Evolutionary conservation across 2,329 filamentous ascomycete species (phyloP).

Genomic region (Fusarium brevicatenulatum): DNA sequence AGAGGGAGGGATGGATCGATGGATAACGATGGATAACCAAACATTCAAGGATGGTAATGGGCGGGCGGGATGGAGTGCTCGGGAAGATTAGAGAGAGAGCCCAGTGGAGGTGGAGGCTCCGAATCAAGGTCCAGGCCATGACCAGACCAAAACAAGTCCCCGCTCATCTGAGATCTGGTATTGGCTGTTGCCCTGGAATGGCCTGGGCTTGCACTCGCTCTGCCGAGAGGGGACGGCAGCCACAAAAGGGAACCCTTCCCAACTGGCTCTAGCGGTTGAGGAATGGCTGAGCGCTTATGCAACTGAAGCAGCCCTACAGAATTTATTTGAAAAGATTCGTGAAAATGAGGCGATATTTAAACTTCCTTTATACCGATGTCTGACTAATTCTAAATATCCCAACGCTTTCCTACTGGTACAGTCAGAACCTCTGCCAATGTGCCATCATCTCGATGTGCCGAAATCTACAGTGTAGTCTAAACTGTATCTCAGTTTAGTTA

Average conservation of each 20-base stretch:
- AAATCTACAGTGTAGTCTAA: background rate
- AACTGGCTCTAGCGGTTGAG: background rate
- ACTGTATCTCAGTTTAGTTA: background rate
- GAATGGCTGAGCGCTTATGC: constrained; percentile 1
- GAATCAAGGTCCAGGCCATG: constrained; percentile 7
- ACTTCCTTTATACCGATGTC: fast-evolving
- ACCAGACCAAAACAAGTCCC: constrained; percentile 12
- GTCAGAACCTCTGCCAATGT: too few species aligned
- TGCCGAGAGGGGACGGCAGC: constrained; percentile 7
- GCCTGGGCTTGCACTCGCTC: constrained; percentile 9
- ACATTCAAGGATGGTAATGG: background rate
- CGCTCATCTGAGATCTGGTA: constrained; percentile 5
- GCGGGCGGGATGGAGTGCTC: background rate
- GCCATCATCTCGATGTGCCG: fast-evolving
- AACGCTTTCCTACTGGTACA: too few species aligned
- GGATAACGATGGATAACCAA: constrained; percentile 23
- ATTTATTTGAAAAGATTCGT: background rate
- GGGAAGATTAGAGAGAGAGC: background rate
- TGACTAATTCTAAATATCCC: fast-evolving
- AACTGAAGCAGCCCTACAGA: constrained; percentile 2
- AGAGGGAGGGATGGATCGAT: background rate
- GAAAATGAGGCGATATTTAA: background rate
- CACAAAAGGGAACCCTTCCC: background rate
- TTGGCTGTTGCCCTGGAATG: constrained; percentile 17
- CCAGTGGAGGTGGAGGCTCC: constrained; percentile 23